These are phyloP conservation scores for Echeveria elegans DNA, from an alignment of 164 flowering plant genomes.

Conservation along the genomic window DNA sequence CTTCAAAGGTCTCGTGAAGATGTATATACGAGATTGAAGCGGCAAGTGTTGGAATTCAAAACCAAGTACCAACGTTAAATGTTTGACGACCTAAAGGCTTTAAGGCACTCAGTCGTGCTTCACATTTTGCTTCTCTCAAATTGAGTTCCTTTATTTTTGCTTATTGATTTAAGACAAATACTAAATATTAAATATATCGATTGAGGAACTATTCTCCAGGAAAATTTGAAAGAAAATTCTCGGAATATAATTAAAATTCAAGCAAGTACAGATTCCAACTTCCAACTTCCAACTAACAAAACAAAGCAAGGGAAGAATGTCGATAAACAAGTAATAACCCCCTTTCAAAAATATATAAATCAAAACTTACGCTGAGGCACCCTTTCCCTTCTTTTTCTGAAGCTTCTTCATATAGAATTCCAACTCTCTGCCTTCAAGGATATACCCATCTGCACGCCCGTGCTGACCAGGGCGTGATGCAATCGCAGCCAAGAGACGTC, in stretches of 20 bases:
- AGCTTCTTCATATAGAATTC: constrained; percentile 59
- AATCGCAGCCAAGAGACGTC: constrained; percentile 38
- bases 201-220: too few relatives aligned
- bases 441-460: constrained; percentile 45
- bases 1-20: not conserved
- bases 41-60: too few relatives aligned
- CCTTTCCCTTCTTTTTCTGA: constrained; percentile 59
- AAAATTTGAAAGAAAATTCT: not conserved
- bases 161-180: too few relatives aligned
- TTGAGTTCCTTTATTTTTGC: too few relatives aligned
- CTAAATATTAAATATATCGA: too few relatives aligned
- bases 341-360: not conserved
- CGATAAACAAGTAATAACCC: not conserved
- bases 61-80: too few relatives aligned
- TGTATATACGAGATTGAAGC: not conserved
- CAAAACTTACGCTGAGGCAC: constrained; percentile 13
- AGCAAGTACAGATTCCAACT: not conserved
- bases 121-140: too few relatives aligned
- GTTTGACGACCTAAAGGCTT: too few relatives aligned
- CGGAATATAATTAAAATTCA: not conserved
- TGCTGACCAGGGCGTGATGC: constrained; percentile 49
- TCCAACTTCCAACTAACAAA: too few relatives aligned
- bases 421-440: constrained; percentile 49
- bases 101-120: too few relatives aligned
- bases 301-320: not conserved